Evolutionary conservation across 768 basidiomycete species (phyloP).

Genomic region (Tylopilus rubrobrunneus): DNA sequence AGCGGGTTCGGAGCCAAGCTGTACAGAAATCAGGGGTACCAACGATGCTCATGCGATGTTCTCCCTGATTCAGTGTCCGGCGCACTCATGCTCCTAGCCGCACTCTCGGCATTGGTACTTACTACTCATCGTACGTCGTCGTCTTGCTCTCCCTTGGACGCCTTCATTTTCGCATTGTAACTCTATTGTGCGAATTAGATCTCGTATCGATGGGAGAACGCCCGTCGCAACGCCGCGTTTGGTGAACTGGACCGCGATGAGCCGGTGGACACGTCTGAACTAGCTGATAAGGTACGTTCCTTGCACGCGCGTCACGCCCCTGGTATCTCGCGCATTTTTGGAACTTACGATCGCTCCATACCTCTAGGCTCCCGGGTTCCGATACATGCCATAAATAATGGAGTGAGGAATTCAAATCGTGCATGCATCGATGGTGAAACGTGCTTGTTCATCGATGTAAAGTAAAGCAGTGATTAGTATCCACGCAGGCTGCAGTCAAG

Average conservation of each 20-base stretch:
- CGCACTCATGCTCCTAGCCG: conserved; percentile 23
- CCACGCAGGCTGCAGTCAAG: too few species aligned
- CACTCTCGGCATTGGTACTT: conserved; percentile 16
- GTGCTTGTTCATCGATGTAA: too few species aligned
- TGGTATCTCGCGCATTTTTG: not conserved
- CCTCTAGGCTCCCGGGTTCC: conserved; percentile 55
- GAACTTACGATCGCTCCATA: not conserved
- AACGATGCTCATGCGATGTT: not conserved
- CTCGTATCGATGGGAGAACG: conserved; percentile 63
- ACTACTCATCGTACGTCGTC: conserved; percentile 18
- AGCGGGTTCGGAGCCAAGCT: conserved; percentile 1
- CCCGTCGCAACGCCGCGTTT: conserved; percentile 46
- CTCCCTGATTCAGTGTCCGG: conserved; percentile 10
- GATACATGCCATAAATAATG: conserved; percentile 38
- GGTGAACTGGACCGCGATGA: conserved; percentile 46
- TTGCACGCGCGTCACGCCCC: not conserved
- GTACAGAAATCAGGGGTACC: not conserved
- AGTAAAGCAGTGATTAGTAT: too few species aligned
- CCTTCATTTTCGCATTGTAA: not conserved
- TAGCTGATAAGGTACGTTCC: conserved; percentile 49
- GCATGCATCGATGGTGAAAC: too few species aligned
- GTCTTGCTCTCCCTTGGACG: not conserved
- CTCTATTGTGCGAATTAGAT: conserved; percentile 32
- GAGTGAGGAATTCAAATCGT: too few species aligned
- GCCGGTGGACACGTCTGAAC: conserved; percentile 56